Base-by-base conservation (phyloP, 768 basidiomycete genomes). In the Xanthoconium stramineum region DNA sequence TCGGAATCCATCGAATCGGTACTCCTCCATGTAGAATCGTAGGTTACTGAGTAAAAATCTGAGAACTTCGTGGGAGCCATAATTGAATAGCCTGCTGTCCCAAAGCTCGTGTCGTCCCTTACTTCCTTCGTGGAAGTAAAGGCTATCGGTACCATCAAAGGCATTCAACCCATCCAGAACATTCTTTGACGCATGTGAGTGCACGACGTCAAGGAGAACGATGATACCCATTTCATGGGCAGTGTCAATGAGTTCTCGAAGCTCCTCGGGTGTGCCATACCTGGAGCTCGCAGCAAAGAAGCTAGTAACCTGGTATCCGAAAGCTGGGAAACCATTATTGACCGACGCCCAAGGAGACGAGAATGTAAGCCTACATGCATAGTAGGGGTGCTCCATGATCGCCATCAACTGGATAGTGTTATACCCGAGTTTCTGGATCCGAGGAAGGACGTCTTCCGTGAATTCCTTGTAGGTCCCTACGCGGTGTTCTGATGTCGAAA, bases 321-420 rank as follows among this genome's bases (percentile, higher is more conserved):
- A 99, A 1, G 96, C 94, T 96, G 63, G 28, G 52, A 48, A 55
- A 33, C 11, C 17, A 45, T 46, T 30, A 36, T 51, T 37, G 39
- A 36, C 40, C 32, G n/a, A 45, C 47, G 14, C 24, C 50, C 8
- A n/a, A 24, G 20, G 20, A 53, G 19, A 39, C 17, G 24, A 33
- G 48, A 47, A 36, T 8, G 43, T 55, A 17, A 38, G 74, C 89
- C 65, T 63, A 94, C 94, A 98, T 59, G 94, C 94, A 73, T 98
- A 98, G 71, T 98, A 98, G 3, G 95, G 91, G 68, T 98, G 94
- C 70, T 97, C 94, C 93, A 97, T 95, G 57, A 97, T 79, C 15
- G 93, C 97, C 97, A 99, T 99, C 63, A 98, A 80, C 74, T 99
- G 97, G 60, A 99, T 98, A 52, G 86, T 84, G 69, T 98, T 99